Evolutionary conservation across 2,329 filamentous ascomycete genomes (phyloP), one percentile per base, ranked within the genome.

Genomic region (Aureobasidium sp.): DNA sequence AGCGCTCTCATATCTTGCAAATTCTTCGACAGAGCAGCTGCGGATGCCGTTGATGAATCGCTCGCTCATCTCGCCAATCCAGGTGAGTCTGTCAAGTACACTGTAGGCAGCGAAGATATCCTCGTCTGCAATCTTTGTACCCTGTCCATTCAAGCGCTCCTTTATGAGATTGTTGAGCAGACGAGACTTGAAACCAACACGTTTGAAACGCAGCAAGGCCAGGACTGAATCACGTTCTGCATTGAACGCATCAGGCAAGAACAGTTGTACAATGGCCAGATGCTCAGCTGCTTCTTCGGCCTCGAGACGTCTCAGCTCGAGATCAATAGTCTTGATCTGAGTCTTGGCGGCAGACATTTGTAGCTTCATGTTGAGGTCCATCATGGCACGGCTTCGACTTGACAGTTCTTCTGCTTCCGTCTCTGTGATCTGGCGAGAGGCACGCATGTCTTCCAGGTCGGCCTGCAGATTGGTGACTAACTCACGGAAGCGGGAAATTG

Each of bases 361-460:
- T 47, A 99, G 82, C 76, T 96, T 95, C 82, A 93, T 84, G 74
- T 97, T 97, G 50, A 99, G 82, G 70, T 99, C 93, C 84, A 96
- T 89, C 88, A 99, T 96, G 60, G 93, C 92, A 65, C 92, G 86
- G 48, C 93, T 96, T 65, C 91, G 88, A 69, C 85, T 89, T 66
- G 87, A 92, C 61, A 97, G 84, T 73, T 97, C 91, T 72, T 92
- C 92, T 0, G 93, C 92, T 73, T 97, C 92, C 17, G 88, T 88
- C 74, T 97, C 94, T 0, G 92, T 95, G 67, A 97, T 89, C 48
- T 92, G 90, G 69, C 95, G 90, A 4, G 92, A 95, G 13, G 92
- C 90, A 64, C 90, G 86, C 82, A 97, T 93, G 70, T 97, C 92
- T 69, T 96, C 90, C 67, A 97, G 78, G 71, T 96, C 92, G 67